Evolutionary conservation across 306 rosid genomes (phyloP).

Genomic region (Chamaecrista fasciculata): DNA sequence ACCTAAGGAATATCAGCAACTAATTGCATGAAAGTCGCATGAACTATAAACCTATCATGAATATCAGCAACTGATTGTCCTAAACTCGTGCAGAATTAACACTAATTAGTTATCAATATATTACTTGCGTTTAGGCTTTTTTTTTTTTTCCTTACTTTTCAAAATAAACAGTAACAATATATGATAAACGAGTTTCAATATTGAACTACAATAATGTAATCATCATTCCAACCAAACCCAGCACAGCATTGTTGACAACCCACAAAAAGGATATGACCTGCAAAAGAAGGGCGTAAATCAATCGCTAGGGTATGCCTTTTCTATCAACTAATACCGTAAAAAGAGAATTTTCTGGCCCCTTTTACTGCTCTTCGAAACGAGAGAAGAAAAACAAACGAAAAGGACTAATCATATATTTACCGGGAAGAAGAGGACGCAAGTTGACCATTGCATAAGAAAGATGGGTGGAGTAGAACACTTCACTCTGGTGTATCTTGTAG

Average conservation of each 20-base stretch:
- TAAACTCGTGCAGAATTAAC: not conserved
- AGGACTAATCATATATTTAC: constrained; percentile 31
- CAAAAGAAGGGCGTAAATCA: constrained; percentile 37
- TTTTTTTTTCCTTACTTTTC: constrained; percentile 6
- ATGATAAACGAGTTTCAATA: constrained; percentile 4
- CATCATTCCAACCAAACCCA: constrained; percentile 24
- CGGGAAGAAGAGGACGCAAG: constrained; percentile 90
- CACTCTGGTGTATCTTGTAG: constrained; percentile 58
- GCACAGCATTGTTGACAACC: constrained; percentile 7
- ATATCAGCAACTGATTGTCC: constrained; percentile 1
- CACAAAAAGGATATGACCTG: constrained; percentile 97
- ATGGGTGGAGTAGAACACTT: constrained; percentile 68
- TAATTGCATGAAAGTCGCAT: not conserved
- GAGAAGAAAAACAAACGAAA: not conserved
- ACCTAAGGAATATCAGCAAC: constrained; percentile 13
- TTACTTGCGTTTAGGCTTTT: not conserved
- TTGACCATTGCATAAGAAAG: constrained; percentile 86
- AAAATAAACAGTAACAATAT: not conserved
- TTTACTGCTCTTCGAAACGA: not conserved
- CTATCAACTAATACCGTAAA: constrained; percentile 11
- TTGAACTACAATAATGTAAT: constrained; percentile 17
- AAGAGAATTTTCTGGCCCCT: not conserved
- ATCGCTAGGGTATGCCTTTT: constrained; percentile 19
- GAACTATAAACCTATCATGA: not conserved
- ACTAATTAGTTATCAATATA: too few species aligned